These are phyloP conservation scores for cucumber (Cucumis sativus) DNA, from an alignment of 306 rosid species.

Conservation along the genomic window DNA sequence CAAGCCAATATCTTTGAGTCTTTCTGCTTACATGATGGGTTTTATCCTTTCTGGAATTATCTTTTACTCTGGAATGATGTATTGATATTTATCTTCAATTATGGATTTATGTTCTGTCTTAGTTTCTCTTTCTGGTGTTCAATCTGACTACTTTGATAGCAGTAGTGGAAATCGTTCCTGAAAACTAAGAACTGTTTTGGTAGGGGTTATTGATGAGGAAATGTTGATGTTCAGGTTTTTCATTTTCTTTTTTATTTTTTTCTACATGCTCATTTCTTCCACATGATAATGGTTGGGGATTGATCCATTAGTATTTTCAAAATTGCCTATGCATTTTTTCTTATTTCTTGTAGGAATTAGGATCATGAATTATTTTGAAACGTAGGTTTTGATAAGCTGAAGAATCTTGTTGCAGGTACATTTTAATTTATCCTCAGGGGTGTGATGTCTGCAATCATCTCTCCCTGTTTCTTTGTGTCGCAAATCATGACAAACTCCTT, in stretches of 20 bases:
- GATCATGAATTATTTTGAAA: background rate
- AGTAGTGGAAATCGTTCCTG: background rate
- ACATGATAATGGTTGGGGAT: background rate
- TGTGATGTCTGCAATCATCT: constrained; percentile 98
- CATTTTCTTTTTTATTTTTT: background rate
- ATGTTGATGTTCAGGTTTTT: background rate
- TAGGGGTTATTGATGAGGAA: background rate
- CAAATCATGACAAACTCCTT: constrained; percentile 98
- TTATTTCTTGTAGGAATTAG: background rate
- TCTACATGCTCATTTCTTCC: background rate
- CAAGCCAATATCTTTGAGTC: background rate
- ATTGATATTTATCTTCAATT: background rate
- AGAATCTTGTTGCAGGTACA: constrained; percentile 61
- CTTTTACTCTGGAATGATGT: background rate
- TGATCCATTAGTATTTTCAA: background rate
- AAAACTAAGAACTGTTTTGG: background rate
- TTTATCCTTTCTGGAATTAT: background rate
- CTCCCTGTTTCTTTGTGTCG: constrained; percentile 90
- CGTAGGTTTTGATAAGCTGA: background rate
- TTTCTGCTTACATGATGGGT: background rate
- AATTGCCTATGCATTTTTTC: background rate
- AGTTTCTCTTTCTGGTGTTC: background rate
- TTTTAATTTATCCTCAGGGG: constrained; percentile 94
- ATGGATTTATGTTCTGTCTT: background rate
- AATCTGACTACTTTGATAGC: background rate